Evolutionary conservation across 805 yeast genomes (phyloP).

Genomic region (Yarrowia sp.): DNA sequence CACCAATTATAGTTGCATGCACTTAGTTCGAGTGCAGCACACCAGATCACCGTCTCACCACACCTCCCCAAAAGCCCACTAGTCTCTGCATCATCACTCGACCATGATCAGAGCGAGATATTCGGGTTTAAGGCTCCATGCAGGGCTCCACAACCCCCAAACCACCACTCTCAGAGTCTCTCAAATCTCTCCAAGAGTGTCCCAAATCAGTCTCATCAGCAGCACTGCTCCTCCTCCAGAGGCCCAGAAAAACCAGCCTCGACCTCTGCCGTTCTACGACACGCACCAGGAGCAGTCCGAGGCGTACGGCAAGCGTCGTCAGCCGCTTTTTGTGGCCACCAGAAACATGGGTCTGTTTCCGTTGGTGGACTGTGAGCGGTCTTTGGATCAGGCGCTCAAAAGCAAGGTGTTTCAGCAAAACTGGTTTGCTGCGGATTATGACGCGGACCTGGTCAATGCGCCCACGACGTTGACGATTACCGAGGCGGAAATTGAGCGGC

Average conservation of each 20-base stretch:
- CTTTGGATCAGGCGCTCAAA: constrained; percentile 24
- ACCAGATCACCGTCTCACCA: not conserved
- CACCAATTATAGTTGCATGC: not conserved
- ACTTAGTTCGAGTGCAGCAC: no score
- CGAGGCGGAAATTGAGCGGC: constrained; percentile 17
- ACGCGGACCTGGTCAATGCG: constrained; percentile 12
- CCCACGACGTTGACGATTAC: constrained; percentile 6
- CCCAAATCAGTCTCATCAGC: not conserved
- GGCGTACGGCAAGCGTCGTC: constrained; percentile 11
- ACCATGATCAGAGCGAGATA: not conserved
- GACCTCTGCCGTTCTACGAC: constrained; percentile 14
- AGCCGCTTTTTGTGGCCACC: constrained; percentile 8
- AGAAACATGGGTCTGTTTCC: constrained; percentile 8
- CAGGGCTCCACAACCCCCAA: no score
- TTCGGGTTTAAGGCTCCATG: not conserved
- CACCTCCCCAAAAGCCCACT: not conserved
- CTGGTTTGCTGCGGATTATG: constrained; percentile 20
- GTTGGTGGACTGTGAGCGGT: constrained; percentile 16
- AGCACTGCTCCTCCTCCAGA: not conserved
- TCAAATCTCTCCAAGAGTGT: not conserved
- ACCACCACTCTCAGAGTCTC: no score
- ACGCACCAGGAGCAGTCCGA: constrained; percentile 11
- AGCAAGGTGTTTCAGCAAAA: constrained; percentile 24
- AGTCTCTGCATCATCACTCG: not conserved
- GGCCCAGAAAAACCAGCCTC: not conserved